These are phyloP conservation scores for Meripilus lineatus DNA, from an alignment of 1,284 basidiomycete species.

Conservation along the genomic window DNA sequence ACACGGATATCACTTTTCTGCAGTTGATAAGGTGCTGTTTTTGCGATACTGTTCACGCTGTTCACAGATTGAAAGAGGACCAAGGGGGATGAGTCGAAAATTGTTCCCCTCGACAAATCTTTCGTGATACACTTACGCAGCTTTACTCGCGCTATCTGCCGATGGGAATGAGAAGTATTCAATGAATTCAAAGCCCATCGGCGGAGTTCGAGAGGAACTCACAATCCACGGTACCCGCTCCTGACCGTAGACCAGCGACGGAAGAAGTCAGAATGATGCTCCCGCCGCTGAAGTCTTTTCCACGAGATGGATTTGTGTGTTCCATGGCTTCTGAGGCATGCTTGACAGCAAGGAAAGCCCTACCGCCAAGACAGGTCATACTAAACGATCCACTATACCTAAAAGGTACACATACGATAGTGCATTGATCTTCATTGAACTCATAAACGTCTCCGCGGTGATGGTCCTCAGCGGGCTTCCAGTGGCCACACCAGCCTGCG, in stretches of 20 bases:
- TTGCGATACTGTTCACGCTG: conserved; percentile 83
- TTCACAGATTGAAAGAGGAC: not conserved
- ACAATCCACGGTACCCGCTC: conserved; percentile 86
- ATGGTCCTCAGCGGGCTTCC: conserved; percentile 47
- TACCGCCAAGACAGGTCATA: conserved; percentile 27
- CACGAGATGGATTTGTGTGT: conserved; percentile 54
- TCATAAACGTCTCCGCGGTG: conserved; percentile 65
- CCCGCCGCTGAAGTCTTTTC: conserved; percentile 68
- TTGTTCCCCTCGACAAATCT: too few species aligned
- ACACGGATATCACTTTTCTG: conserved; percentile 80
- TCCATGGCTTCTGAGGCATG: conserved; percentile 81
- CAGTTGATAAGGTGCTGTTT: conserved; percentile 80
- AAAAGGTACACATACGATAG: conserved; percentile 64
- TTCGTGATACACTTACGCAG: conserved; percentile 69
- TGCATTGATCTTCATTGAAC: conserved; percentile 76
- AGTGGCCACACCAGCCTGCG: conserved; percentile 61
- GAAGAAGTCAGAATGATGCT: conserved; percentile 92
- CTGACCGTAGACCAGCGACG: conserved; percentile 83
- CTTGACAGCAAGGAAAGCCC: conserved; percentile 89
- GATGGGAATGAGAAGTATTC: conserved; percentile 11
- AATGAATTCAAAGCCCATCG: too few species aligned
- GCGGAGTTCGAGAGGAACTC: conserved; percentile 15
- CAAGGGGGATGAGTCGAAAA: conserved; percentile 3
- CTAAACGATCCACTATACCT: not conserved
- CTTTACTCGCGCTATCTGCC: conserved; percentile 85